phyloP scores from a whole-genome alignment of 2,329 filamentous ascomycete species.

The Colletotrichum sidae region DNA sequence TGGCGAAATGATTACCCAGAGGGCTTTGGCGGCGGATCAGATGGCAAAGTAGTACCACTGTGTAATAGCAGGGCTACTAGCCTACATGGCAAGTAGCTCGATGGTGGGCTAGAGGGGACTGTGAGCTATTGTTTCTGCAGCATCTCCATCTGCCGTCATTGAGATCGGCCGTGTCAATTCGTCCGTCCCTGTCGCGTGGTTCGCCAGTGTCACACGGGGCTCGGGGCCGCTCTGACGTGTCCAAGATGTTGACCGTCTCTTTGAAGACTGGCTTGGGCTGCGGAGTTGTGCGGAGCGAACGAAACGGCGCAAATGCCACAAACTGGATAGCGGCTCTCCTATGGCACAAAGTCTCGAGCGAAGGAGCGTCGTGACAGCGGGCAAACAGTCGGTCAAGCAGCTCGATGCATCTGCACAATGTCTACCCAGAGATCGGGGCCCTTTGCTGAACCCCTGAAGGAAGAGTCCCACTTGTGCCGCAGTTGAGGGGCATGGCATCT shows the following conservation, averaged over 20 bases:
- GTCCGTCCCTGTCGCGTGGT: conserved; percentile 14
- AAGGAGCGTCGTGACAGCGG: conserved; percentile 6
- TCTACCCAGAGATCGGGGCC: conserved; percentile 28
- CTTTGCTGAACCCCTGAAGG: background rate
- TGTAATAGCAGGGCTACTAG: conserved; percentile 8
- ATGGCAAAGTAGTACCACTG: conserved; percentile 9
- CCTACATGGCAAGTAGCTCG: background rate
- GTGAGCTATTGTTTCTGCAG: background rate
- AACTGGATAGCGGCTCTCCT: background rate
- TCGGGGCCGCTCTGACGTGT: conserved; percentile 12
- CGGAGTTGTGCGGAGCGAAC: background rate
- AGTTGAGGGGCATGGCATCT: background rate
- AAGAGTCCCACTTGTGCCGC: conserved; percentile 6
- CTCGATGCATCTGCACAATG: conserved; percentile 23
- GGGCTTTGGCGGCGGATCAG: conserved; percentile 15
- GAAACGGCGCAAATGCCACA: background rate
- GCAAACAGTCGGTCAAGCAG: conserved; percentile 24
- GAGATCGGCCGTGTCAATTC: conserved; percentile 17
- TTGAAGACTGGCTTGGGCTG: background rate
- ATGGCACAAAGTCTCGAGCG: background rate
- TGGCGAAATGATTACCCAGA: conserved; percentile 24
- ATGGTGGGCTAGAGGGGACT: background rate
- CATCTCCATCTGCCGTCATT: conserved; percentile 7
- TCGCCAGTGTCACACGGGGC: background rate
- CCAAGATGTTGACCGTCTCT: background rate